A percentile compares a stretch with the other conserved stretches of the same genome.
phyloP scores from a whole-genome alignment of 164 flowering plant genomes.

The Dillenia suffruticosa region DNA sequence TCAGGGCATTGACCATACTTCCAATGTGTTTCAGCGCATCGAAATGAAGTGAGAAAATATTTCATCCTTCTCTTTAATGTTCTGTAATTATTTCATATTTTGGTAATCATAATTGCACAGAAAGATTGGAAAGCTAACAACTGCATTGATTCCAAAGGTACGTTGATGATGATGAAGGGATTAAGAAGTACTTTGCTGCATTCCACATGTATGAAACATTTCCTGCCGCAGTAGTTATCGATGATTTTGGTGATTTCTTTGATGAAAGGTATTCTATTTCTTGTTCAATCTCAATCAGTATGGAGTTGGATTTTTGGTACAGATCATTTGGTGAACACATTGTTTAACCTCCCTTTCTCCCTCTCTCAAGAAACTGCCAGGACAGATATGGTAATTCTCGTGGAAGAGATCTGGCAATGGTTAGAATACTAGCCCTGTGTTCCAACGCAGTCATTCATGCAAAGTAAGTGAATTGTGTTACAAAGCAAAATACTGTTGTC shows the following conservation, averaged over 20 bases:
- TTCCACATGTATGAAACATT: slow-evolving; percentile 61
- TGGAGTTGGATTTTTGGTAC: neutral
- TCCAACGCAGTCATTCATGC: slow-evolving; percentile 64
- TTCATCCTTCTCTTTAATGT: too few species aligned
- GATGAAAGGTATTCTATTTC: slow-evolving; percentile 41
- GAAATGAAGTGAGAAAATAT: slow-evolving; percentile 63
- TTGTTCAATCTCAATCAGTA: too few species aligned
- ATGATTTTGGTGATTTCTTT: slow-evolving; percentile 83
- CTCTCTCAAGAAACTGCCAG: slow-evolving; percentile 46
- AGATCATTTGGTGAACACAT: neutral
- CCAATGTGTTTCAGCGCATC: slow-evolving; percentile 47
- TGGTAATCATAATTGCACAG: too few species aligned
- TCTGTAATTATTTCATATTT: too few species aligned
- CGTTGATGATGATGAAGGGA: slow-evolving; percentile 69
- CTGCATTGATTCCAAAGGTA: slow-evolving; percentile 40
- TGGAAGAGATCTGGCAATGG: slow-evolving; percentile 84
- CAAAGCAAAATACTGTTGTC: neutral
- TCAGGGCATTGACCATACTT: slow-evolving; percentile 69
- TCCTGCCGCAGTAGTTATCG: slow-evolving; percentile 72
- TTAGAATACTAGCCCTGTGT: slow-evolving; percentile 68
- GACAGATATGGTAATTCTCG: slow-evolving; percentile 61
- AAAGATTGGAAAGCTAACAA: neutral
- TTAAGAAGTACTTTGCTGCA: slow-evolving; percentile 85
- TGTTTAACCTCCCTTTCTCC: neutral
- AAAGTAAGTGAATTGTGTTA: slow-evolving; percentile 43